Base-by-base conservation (phyloP, 208 protist genomes). In the Leishmania guyanensis region DNA sequence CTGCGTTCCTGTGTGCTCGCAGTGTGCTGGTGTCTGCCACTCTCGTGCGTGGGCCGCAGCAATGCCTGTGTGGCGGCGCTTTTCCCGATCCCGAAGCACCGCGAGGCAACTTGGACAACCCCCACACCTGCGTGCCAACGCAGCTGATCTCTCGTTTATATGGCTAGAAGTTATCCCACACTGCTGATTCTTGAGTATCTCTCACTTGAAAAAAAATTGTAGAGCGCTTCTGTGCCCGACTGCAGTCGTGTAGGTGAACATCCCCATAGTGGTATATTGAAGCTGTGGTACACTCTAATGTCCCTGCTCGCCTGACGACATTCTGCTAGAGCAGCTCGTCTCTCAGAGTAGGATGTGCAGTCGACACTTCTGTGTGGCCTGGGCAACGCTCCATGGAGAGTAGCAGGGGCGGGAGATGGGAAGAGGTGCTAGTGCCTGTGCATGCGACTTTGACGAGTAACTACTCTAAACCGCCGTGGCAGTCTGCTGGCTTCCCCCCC, bases 61-160 rank as follows among this genome's bases (percentile, higher is more conserved):
- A 83, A 83, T 83, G 80, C 80, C 80, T 83, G 80, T 75, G 72
- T 51, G 33, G 80, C 80, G 65, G 80, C 75, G 80, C 58, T 73
- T 68, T 74, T 74, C 43, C 51, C 16, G 46, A 75, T 51, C 48
- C 80, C 73, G 80, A 78, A 83, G 80, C 80, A 79, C 80, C 80
- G 80, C 80, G 80, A 83, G 80, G 80, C 64, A 53, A 17, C 56
- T 9, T 36, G 26, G 43, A 56, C 54, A 51, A 65, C 58, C 64
- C 74, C 66, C 80, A 75, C 80, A 39, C 64, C 80, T 83, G 80
- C 80, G 73, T 51, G 22, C 36, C 66, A 54, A 46, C 80, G 80
- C 80, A 79, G 73, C 80, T 83, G 80, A 83, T 83, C 80, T 83
- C 80, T 75, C 80, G 22, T 22, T 2, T 43, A n/a, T 48, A 6